Conservation (phyloP, 2,329 filamentous ascomycete species). For the Apiospora kogelbergensis region DNA sequence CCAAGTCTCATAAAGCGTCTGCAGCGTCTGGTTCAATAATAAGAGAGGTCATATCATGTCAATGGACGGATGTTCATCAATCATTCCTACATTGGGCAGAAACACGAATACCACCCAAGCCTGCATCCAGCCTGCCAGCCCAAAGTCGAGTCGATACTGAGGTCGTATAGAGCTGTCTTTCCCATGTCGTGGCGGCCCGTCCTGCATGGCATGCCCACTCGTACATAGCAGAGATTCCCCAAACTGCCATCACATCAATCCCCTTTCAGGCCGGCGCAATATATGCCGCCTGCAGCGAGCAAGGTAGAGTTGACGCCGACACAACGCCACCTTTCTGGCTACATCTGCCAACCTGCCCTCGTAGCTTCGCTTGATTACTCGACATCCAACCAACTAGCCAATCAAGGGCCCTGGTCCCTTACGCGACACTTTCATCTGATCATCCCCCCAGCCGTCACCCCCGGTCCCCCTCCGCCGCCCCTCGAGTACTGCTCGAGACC, state of each 20-base stretch:
- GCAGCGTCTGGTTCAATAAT: not conserved
- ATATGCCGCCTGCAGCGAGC: not conserved
- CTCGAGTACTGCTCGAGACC: not conserved
- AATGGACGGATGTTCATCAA: not conserved
- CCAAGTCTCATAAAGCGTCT: not conserved
- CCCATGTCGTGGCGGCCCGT: not conserved
- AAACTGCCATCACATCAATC: slow-evolving; percentile 4
- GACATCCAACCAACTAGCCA: not conserved
- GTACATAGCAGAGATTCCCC: not conserved
- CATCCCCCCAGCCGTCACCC: not conserved
- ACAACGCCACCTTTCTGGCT: not conserved
- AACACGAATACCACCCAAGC: not conserved
- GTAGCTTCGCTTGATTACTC: slow-evolving; percentile 6
- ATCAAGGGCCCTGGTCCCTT: not conserved
- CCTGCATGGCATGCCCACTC: slow-evolving; percentile 3
- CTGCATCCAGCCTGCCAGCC: not conserved
- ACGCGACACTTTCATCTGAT: not conserved
- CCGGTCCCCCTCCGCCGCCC: not conserved
- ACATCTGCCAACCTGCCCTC: slow-evolving; percentile 2
- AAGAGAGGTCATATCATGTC: not conserved
- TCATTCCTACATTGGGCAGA: not conserved
- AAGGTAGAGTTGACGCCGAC: slow-evolving; percentile 3
- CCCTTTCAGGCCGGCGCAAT: slow-evolving; percentile 3
- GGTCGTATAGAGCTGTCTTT: not conserved
- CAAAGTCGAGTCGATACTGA: not conserved